Base-by-base conservation (phyloP, 805 yeast species). In the Kluyveromyces wickerhamii region DNA sequence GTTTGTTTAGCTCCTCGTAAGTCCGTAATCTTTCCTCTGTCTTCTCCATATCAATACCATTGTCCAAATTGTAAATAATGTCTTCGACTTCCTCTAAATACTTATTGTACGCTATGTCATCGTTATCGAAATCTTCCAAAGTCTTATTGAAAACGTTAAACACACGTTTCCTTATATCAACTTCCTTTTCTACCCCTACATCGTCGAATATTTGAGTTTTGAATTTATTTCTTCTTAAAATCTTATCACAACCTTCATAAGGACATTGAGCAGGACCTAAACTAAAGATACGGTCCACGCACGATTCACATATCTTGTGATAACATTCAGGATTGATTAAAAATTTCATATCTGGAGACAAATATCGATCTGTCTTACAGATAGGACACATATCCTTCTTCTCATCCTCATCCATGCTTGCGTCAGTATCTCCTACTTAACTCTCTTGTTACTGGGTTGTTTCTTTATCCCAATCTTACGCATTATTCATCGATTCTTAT, bases 211-310 rank as follows among this genome's bases (percentile, higher is more conserved):
- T 72, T 62, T 92, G 98, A 25, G 84, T 71, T 63, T 92, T 94
- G 66, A 92, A 92, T 62, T 77, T 76, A 60, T 85, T 85, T 67
- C 83, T 84, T 46, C 98, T 67, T 42, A 92, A 65, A 8, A 79
- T 84, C 65, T 81, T 85, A 38, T 79, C 87, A 65, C 99, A 92
- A 34, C 79, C 77, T 4, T 87, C 82, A 56, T 88, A 89, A 1
- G 98, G 98, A 56, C 99, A 92, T 14, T 88, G 92, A 0, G 96
- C 92, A 0, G 98, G 98, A 3, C 99, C 99, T 33, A 82, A 64
- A 5, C 95, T 76, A 54, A 84, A 92, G 35, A 92, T 88, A 44
- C 98, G 72, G 59, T 92, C 97, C 27, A 89, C 97, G 62, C 98
- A 92, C 2, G 94, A 77, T 48, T 82, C 96, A 63, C 99, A 92